Percentiles rank a stretch among this genome's conserved stretches.
Conservation (phyloP, 2,329 filamentous ascomycete genomes). For the Colletotrichum sp. region DNA sequence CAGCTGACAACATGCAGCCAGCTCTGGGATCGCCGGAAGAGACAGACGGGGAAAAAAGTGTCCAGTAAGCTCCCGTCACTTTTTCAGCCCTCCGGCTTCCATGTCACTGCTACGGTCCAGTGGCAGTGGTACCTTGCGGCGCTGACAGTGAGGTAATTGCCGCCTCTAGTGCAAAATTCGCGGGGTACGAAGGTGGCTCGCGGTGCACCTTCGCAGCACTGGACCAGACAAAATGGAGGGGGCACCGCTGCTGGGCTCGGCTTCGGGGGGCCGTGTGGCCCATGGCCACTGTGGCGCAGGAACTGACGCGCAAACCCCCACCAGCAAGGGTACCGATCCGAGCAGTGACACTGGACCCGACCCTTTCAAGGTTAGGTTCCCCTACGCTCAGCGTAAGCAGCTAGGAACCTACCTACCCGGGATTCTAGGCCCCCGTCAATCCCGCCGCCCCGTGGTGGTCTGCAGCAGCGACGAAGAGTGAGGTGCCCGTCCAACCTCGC, state of each 20-base stretch:
- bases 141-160: not conserved
- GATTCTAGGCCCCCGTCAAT: not conserved
- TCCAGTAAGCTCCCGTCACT: not conserved
- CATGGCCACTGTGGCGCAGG: slow-evolving; percentile 11
- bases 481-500: not conserved
- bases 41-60: not conserved
- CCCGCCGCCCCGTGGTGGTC: not conserved
- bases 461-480: not conserved
- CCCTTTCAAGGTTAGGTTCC: not conserved
- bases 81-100: not conserved
- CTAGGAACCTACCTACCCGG: not conserved
- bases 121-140: not conserved
- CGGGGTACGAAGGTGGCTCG: not conserved
- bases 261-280: not conserved
- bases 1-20: not conserved
- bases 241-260: not conserved
- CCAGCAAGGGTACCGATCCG: not conserved
- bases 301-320: slow-evolving; percentile 14
- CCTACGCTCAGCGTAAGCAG: not conserved
- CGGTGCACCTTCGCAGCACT: not conserved
- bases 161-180: not conserved
- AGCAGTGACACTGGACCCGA: not conserved
- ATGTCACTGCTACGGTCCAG: not conserved
- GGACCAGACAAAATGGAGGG: not conserved
- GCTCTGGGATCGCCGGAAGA: not conserved